Evolutionary conservation across 2,329 filamentous ascomycete species (phyloP), one percentile per base, ranked within the genome.

Genomic region (Paracamarosporium sp.): DNA sequence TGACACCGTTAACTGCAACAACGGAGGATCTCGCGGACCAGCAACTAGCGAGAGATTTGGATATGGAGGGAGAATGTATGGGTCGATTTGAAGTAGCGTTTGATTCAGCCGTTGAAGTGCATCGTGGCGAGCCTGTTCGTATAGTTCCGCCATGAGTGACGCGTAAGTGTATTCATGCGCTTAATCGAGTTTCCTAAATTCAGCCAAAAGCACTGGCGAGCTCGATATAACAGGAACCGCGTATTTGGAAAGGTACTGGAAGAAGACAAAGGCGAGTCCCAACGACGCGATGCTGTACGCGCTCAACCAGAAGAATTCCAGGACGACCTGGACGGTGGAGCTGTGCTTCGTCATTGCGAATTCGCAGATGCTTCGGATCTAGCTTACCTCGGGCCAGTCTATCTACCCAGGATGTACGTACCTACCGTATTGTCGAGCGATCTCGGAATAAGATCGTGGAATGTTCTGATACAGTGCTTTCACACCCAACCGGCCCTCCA

Each of bases 1-100:
- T 5, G 88, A 88, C 7, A 93, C 82, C 0, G 89, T 92, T 48
- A 92, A 78, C 58, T 92, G 86, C 46, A 91, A 81, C 35, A 93
- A 82, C 1, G 88, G 87, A 56, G 90, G 88, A 62, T 91, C 84
- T 41, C 86, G 82, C 2, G 88, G 86, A 1, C 90, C 90, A 52
- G 90, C 82, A 28, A 93, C 83, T 20, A 92, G 76, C 0, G 90
- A 84, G 45, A 81, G 68, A 38, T 74, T 75, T n/a, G 73, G 73
- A 25, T 75, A 75, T 27, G 72, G 72, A n/a, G 72, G 73, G 28
- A 75, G 72, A 24, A 70, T 71, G 35, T 76, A 74, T 1, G 72
- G 73, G 46, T 76, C 73, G 57, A 76, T 75, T 46, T 75, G 72
- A 7, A 76, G 69, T 1, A 76, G 60, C n/a, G 72, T 76, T 58